These are phyloP conservation scores for Pichia ethanolica DNA, from an alignment of 805 yeast genomes.

Conservation along the genomic window DNA sequence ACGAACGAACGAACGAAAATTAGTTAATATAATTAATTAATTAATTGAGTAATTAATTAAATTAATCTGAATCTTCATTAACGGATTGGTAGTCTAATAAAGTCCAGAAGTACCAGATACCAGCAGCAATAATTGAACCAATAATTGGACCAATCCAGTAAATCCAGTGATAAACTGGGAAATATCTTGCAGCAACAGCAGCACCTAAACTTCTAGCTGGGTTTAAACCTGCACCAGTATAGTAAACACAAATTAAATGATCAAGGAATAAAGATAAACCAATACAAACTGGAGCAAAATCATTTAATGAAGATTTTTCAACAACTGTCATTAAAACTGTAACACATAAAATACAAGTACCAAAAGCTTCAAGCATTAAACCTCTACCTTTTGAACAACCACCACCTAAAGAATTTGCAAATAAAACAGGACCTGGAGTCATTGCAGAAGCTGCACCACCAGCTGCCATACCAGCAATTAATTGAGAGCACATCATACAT, in stretches of 20 bases:
- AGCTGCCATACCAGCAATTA: slow-evolving; percentile 85
- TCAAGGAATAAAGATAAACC: slow-evolving; percentile 78
- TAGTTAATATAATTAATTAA: no score
- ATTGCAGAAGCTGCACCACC: slow-evolving; percentile 82
- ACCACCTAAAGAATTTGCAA: slow-evolving; percentile 65
- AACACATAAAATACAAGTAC: slow-evolving; percentile 62
- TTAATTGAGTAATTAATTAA: neutral
- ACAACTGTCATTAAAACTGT: slow-evolving; percentile 80
- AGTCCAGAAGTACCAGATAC: slow-evolving; percentile 61
- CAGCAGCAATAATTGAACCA: slow-evolving; percentile 61
- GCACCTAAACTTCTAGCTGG: slow-evolving; percentile 91
- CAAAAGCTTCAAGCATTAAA: slow-evolving; percentile 74
- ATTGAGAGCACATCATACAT: slow-evolving; percentile 58
- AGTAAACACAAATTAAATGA: slow-evolving; percentile 73
- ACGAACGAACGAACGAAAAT: no score
- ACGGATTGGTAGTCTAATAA: slow-evolving; percentile 52
- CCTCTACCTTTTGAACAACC: slow-evolving; percentile 70
- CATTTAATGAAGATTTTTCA: slow-evolving; percentile 69
- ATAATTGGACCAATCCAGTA: slow-evolving; percentile 86
- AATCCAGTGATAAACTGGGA: slow-evolving; percentile 85
- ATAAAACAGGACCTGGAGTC: slow-evolving; percentile 73
- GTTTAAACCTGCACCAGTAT: slow-evolving; percentile 87
- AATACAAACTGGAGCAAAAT: slow-evolving; percentile 74
- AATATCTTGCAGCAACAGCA: slow-evolving; percentile 46
- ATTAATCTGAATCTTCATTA: slow-evolving; percentile 16